These are phyloP conservation scores for Agaricales sp. DNA, from an alignment of 1,284 basidiomycete genomes.

Conservation along the genomic window DNA sequence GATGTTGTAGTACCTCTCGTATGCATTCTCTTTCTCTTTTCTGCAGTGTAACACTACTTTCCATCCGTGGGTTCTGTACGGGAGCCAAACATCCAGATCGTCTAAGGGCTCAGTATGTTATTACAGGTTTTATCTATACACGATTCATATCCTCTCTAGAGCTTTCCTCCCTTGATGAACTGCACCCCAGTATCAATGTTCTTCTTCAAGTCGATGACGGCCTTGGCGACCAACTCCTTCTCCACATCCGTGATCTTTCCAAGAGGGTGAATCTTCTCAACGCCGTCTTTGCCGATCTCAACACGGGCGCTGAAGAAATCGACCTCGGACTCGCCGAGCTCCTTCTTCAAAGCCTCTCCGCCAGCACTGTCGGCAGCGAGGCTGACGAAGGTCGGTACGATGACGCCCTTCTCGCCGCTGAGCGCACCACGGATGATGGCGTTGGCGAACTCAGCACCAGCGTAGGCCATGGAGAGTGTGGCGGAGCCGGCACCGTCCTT, in stretches of 20 bases:
- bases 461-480: slow-evolving; percentile 86
- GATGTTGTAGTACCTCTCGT: too few relatives aligned
- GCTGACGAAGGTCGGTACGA: slow-evolving; percentile 81
- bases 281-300: slow-evolving; percentile 77
- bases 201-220: slow-evolving; percentile 68
- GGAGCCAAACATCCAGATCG: too few relatives aligned
- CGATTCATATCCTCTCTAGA: not conserved
- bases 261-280: slow-evolving; percentile 70
- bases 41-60: too few relatives aligned
- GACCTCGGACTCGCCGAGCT: slow-evolving; percentile 48
- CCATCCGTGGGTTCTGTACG: too few relatives aligned
- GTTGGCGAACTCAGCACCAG: slow-evolving; percentile 77
- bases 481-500: slow-evolving; percentile 85
- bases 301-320: slow-evolving; percentile 81
- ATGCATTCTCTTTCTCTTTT: too few relatives aligned
- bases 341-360: slow-evolving; percentile 50
- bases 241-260: slow-evolving; percentile 70
- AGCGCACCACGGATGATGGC: slow-evolving; percentile 72
- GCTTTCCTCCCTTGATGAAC: not conserved
- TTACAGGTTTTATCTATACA: too few relatives aligned
- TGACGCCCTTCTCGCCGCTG: slow-evolving; percentile 81
- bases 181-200: slow-evolving; percentile 44
- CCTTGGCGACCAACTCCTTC: slow-evolving; percentile 65
- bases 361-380: slow-evolving; percentile 69
- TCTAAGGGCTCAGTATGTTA: too few relatives aligned